Base-by-base conservation (phyloP, 306 rosid genomes). In the Vigna trinervia region DNA sequence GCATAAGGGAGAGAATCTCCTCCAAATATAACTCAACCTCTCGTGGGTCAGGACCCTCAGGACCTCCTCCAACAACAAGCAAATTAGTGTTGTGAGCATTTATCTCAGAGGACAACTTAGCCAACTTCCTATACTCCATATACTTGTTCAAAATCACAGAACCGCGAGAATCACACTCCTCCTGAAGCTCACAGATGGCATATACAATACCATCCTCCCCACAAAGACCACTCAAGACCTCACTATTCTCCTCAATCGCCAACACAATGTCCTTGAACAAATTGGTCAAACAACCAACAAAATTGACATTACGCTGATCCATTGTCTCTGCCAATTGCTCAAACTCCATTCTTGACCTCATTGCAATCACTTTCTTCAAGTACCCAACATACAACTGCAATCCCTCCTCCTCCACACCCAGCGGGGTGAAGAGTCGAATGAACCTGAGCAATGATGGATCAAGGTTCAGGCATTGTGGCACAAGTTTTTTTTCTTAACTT, bases 151-250 rank as follows among this genome's bases (percentile, higher is more conserved):
- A 83, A 46, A 89, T 85, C 82, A 85, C 84, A 67, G 91, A 83
- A 83, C 99, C 97, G 23, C 97, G 83, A 2, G 92, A 84, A 65
- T 95, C 97, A 79, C 97, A 95, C 77, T 92, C 99, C 88, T 92
- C 99, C 61, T 95, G 99, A 54, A 95, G 97, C 85, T 95, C 99
- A 46, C 97, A 92, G 51, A 95, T 91, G 1, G 97, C 97, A 48
- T 95, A 95, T 7, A 89, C 99, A 68, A 95, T 81, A 7, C 99
- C 99, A 82, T 95, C 99, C 78, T 95, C 99, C 1, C 97, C 97
- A 54, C 99, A 95, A 9, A 95, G 86, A 69, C 92, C 87, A 73
- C 91, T 85, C 88, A 92, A 78, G 69, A 95, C 91, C 78, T 82
- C 93, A 72, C 85, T 80, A 65, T 95, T 95, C 80, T 95, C 97